phyloP scores from a whole-genome alignment of 306 rosid genomes.

The Senna siamea region DNA sequence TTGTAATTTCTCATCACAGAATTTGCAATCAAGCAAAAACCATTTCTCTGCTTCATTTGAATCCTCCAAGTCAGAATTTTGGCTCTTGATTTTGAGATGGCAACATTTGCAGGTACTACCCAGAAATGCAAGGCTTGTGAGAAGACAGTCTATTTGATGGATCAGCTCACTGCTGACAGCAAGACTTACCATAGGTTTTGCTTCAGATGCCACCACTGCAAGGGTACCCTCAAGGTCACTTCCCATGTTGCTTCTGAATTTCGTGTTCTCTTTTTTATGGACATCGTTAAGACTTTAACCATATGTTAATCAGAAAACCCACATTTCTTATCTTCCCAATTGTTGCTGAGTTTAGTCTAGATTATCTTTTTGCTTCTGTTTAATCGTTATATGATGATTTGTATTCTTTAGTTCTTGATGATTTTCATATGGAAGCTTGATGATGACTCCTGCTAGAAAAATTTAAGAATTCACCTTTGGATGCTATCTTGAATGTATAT shows the following conservation, averaged over 20 bases:
- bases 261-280: neutral
- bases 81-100: conserved; percentile 52
- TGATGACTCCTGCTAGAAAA: neutral
- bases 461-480: conserved; percentile 1
- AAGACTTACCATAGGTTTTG: conserved; percentile 88
- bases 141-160: conserved; percentile 88
- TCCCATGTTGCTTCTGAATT: neutral
- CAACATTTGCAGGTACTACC: conserved; percentile 85
- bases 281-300: neutral
- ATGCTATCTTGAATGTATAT: conserved; percentile 3
- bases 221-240: conserved; percentile 88
- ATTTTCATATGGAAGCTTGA: no score
- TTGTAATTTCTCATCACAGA: conserved; percentile 32
- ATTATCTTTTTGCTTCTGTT: conserved; percentile 17
- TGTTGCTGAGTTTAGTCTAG: neutral
- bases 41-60: neutral
- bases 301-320: neutral
- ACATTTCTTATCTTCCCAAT: conserved; percentile 3
- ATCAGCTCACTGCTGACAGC: conserved; percentile 84
- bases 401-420: neutral
- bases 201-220: conserved; percentile 97
- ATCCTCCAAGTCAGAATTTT: conserved; percentile 31
- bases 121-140: conserved; percentile 96
- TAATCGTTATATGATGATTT: conserved; percentile 31
- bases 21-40: neutral